Evolutionary conservation across 2,329 filamentous ascomycete genomes (phyloP), one percentile per base, ranked within the genome.

Genomic region (Cladophialophora immunda): DNA sequence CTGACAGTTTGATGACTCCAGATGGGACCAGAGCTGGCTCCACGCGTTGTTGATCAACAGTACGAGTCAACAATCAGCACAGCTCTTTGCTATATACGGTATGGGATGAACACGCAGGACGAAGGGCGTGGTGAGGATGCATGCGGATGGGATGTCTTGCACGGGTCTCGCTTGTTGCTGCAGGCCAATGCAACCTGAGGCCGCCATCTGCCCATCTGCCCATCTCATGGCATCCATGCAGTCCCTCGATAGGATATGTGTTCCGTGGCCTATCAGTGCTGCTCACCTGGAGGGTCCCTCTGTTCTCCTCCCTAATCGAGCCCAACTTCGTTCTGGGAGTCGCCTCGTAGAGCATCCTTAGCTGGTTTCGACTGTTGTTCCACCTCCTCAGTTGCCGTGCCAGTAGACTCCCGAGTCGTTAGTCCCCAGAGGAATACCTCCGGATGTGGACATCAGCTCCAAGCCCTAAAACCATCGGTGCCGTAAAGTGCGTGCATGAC

Each of bases 401-500:
- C 22, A 50, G 45, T 50, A 11, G 45, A 11, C 19, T 5, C 34
- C 15, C 8, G 15, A 15, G 9, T 15, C 13, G 15, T 17, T n/a
- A n/a, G 38, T 15, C 8, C 19, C 9, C 19, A 8, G 19, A 50
- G 19, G 45, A 25, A 25, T 50, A 11, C 45, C 38, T 50, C 22
- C 22, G 19, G 9, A 17, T 50, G 45, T 50, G 45, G 45, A 50
- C 7, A 50, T 50, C 25, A 50, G 22, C 11, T 50, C 45, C 6
- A 25, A 11, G 45, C 2, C 22, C 45, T 50, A 50, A 50, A 25
- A 50, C 45, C 19, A 50, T 50, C 45, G 45, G 45, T 50, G 22
- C 45, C 4, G 27, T 58, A 34, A 59, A 59, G 57, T 59, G 38
- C 57, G 7, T 59, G 38, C 57, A 59, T 41, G 19, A 32, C 19